Percentiles rank a stretch among this genome's conserved stretches.
phyloP scores from a whole-genome alignment of 2,329 filamentous ascomycete genomes.

The Ophiostoma tasmaniense region DNA sequence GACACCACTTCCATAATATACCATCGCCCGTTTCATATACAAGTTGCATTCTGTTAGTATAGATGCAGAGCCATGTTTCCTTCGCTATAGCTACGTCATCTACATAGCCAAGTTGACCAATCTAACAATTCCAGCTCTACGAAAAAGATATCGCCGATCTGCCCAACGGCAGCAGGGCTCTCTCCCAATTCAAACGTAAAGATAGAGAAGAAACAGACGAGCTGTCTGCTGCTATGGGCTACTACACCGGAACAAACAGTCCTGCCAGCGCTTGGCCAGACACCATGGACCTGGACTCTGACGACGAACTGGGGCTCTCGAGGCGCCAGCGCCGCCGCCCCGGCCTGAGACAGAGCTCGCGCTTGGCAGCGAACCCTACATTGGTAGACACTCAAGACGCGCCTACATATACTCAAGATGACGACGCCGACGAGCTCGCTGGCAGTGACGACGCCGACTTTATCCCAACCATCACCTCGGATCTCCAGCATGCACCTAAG shows the following conservation, averaged over 20 bases:
- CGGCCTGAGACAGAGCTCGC: conserved; percentile 16
- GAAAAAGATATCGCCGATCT: conserved; percentile 9
- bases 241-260: conserved; percentile 1
- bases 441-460: conserved; percentile 17
- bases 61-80: neutral
- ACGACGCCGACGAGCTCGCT: conserved; percentile 26
- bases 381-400: neutral
- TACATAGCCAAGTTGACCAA: neutral
- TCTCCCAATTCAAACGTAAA: conserved; percentile 14
- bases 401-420: conserved; percentile 8
- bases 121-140: conserved; percentile 10
- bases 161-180: conserved; percentile 20
- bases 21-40: neutral
- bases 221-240: conserved; percentile 5
- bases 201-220: conserved; percentile 10
- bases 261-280: neutral
- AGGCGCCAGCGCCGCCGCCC: neutral
- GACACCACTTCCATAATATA: neutral
- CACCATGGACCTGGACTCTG: conserved; percentile 11
- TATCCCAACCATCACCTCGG: conserved; percentile 25
- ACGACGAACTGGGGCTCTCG: neutral
- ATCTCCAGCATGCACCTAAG: conserved; percentile 20
- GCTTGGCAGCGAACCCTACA: conserved; percentile 7
- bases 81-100: neutral
- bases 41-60: neutral